Percentiles rank a stretch among this genome's conserved stretches.
phyloP scores from a whole-genome alignment of 495 filamentous ascomycete genomes.

The Penicillium parvum region DNA sequence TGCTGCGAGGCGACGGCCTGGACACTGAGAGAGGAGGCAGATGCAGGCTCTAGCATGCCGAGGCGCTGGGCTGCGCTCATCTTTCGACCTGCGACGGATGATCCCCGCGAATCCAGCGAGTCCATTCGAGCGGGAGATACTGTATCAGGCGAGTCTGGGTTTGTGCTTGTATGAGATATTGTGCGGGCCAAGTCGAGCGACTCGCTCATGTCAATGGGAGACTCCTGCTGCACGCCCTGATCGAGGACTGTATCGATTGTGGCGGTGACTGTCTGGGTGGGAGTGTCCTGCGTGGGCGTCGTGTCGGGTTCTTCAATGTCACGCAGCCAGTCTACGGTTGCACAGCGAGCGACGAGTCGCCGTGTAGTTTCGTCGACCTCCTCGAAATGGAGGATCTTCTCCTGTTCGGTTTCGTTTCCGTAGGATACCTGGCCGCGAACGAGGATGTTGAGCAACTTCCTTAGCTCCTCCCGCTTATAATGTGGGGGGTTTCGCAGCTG shows the following conservation, averaged over 20 bases:
- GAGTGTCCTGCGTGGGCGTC: constrained; percentile 7
- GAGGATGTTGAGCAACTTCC: constrained; percentile 67
- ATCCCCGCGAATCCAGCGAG: constrained; percentile 24
- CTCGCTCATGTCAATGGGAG: constrained; percentile 24
- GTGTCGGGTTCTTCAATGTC: constrained; percentile 27
- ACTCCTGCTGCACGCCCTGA: constrained; percentile 11
- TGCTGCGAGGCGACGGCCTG: constrained; percentile 72
- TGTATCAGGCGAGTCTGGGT: constrained; percentile 26
- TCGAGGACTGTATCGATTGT: constrained; percentile 26
- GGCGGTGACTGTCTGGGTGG: constrained; percentile 8
- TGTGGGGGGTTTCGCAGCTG: constrained; percentile 79
- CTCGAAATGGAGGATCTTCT: constrained; percentile 72
- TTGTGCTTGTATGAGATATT: constrained; percentile 44
- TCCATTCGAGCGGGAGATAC: constrained; percentile 27
- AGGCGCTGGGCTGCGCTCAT: constrained; percentile 31
- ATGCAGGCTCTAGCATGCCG: constrained; percentile 46
- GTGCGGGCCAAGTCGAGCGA: constrained; percentile 27
- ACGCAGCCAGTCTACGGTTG: constrained; percentile 76
- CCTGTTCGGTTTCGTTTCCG: constrained; percentile 28
- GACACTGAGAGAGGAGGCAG: constrained; percentile 57
- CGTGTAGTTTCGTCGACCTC: constrained; percentile 88
- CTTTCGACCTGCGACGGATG: constrained; percentile 21
- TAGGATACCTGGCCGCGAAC: constrained; percentile 37
- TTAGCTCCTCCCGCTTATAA: constrained; percentile 88
- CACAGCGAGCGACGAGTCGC: constrained; percentile 76